Base-by-base conservation (phyloP, 2,329 filamentous ascomycete genomes). In the Ceratocystis albifundus region DNA sequence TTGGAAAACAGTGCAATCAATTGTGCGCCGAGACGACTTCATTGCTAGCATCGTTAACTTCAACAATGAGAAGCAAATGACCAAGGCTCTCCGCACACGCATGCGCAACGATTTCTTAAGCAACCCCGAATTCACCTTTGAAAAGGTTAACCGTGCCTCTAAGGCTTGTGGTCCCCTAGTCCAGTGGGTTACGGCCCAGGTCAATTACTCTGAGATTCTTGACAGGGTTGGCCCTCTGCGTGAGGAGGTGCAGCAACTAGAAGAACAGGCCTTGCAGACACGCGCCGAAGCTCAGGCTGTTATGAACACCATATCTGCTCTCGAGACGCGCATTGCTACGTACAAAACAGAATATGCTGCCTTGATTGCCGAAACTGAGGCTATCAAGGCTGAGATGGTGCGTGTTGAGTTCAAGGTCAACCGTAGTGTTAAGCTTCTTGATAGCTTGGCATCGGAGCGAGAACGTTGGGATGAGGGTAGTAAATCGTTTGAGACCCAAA, bases 371-470 rank as follows among this genome's bases (percentile, higher is more conserved):
- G 91, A 99, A 78, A 96, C 92, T 0, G 89, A 97, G 75, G 89
- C 91, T 3, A 97, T 99, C 83, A 97, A 97, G 79, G 80, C 88
- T 0, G 94, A 99, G 77, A 97, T 99, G 94, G 85, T 86, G 68
- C 87, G 90, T 69, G 94, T 99, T 6, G 89, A 99, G 76, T 96
- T 92, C 80, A 99, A 99, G 82, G 94, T 99, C 66, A 90, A 97
- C 74, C 88, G 94, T 74, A 97, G 93, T 78, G 90, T 96, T 69
- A 88, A 91, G 72, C 82, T 99, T 61, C 86, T 99, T 22, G 93
- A 96, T 76, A 96, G 92, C 76, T 80, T 99, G 70, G 95, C 94
- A 7, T 96, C 93, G 3, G 94, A 99, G 78, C 85, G 93, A 75
- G 84, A 83, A 48, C 87, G 94, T 73, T 99, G 94, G 94, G 94